These are phyloP conservation scores for Catunica adiposa DNA, from an alignment of 2,329 filamentous ascomycete genomes.

Conservation along the genomic window DNA sequence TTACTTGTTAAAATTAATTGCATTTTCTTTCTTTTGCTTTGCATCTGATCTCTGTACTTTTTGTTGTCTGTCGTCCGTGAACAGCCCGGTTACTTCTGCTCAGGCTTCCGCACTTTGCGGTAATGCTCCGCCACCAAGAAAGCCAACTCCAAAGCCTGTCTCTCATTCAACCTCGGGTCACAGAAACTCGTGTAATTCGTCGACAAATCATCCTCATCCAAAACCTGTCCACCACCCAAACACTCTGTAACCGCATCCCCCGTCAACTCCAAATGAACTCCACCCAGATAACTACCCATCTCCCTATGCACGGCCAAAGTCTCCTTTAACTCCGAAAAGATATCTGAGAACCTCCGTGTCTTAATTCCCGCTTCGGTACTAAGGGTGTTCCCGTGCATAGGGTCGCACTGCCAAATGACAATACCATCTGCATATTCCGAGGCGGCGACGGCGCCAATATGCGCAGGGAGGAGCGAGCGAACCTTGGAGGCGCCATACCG, in stretches of 20 bases:
- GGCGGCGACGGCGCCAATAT: constrained; percentile 76
- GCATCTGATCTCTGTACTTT: too few species aligned
- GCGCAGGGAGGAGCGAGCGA: constrained; percentile 54
- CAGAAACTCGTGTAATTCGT: constrained; percentile 93
- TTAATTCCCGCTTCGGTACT: constrained; percentile 66
- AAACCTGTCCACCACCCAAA: constrained; percentile 69
- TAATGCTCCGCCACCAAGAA: constrained; percentile 83
- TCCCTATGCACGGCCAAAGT: constrained; percentile 73
- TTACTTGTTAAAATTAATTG: background rate
- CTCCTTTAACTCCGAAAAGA: constrained; percentile 71
- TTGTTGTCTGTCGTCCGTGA: too few species aligned
- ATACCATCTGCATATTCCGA: constrained; percentile 52
- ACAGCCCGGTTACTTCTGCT: background rate
- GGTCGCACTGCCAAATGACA: constrained; percentile 87
- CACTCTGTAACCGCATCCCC: constrained; percentile 96
- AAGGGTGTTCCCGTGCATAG: constrained; percentile 80
- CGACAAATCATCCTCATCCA: constrained; percentile 75
- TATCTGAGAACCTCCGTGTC: constrained; percentile 79
- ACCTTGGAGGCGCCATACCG: constrained; percentile 78
- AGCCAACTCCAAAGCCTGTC: constrained; percentile 87
- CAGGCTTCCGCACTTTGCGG: constrained; percentile 22
- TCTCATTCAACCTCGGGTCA: constrained; percentile 89
- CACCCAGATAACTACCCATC: constrained; percentile 72
- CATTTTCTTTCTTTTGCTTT: constrained; percentile 2
- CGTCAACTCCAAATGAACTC: constrained; percentile 87